These are phyloP conservation scores for Xylariaceae sp. DNA, from an alignment of 2,329 filamentous ascomycete genomes.

Conservation along the genomic window DNA sequence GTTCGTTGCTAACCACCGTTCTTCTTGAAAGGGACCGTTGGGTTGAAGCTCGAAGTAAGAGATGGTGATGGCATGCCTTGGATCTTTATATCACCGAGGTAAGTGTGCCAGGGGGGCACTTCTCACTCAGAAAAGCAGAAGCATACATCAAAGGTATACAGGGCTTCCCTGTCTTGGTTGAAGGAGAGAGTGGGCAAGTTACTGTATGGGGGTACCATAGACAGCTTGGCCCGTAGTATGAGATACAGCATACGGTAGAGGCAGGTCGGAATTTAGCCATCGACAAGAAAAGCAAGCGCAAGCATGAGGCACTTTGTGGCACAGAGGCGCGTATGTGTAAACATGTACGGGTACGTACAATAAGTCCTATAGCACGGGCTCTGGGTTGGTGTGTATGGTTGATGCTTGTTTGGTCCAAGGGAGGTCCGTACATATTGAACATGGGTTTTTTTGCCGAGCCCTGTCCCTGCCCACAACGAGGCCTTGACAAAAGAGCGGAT, in stretches of 20 bases:
- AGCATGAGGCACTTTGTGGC: conserved; percentile 32
- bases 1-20: conserved; percentile 2
- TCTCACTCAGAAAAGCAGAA: conserved; percentile 5
- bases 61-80: conserved; percentile 35
- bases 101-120: conserved; percentile 15
- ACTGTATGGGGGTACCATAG: conserved; percentile 29
- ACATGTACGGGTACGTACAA: conserved; percentile 8
- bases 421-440: conserved; percentile 22
- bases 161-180: conserved; percentile 35
- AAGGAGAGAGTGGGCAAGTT: conserved; percentile 35
- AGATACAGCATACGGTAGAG: conserved; percentile 29
- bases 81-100: conserved; percentile 35
- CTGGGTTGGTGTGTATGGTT: conserved; percentile 7
- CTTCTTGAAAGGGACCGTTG: conserved; percentile 1
- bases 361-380: conserved; percentile 18
- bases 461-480: conserved; percentile 39
- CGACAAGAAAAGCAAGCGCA: conserved; percentile 12
- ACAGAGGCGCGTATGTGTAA: conserved; percentile 20
- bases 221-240: conserved; percentile 24
- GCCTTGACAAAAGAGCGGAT: conserved; percentile 16
- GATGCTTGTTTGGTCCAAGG: conserved; percentile 11
- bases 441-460: conserved; percentile 21
- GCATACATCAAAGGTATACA: conserved; percentile 33
- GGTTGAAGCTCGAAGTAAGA: conserved; percentile 22
- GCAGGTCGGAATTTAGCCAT: conserved; percentile 35